Percentiles rank a stretch among this genome's conserved stretches.
Conservation (phyloP, 768 basidiomycete genomes). For the Hortiboletus campestris region DNA sequence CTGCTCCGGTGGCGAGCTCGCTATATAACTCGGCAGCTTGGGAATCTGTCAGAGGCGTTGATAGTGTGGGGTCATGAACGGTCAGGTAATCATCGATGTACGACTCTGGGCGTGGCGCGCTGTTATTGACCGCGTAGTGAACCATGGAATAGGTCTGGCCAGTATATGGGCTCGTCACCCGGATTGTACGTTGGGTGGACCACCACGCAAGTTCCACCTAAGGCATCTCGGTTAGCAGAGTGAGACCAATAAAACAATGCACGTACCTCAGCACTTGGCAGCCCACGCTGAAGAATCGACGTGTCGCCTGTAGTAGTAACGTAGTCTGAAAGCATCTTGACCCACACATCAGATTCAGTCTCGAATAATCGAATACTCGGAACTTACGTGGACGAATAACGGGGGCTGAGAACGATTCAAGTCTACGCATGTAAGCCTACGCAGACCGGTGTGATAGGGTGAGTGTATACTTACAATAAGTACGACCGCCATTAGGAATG, state of each 20-base stretch:
- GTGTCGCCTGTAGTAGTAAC: conserved; percentile 69
- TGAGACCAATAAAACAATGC: background rate
- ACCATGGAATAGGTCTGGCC: conserved; percentile 63
- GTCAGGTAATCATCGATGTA: conserved; percentile 77
- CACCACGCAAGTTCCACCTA: conserved; percentile 86
- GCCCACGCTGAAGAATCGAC: conserved; percentile 69
- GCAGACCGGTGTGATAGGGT: background rate
- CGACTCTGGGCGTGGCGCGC: conserved; percentile 86
- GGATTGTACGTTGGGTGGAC: conserved; percentile 66
- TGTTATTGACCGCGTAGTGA: conserved; percentile 77
- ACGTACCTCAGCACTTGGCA: conserved; percentile 79
- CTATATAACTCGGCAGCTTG: conserved; percentile 69
- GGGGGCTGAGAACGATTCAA: conserved; percentile 92
- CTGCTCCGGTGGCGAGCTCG: conserved; percentile 86
- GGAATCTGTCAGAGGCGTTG: conserved; percentile 56
- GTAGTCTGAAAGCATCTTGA: conserved; percentile 87
- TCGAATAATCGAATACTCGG: background rate
- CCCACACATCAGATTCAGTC: background rate
- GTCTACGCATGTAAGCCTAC: conserved; percentile 41
- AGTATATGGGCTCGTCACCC: conserved; percentile 69
- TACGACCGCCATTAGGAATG: conserved; percentile 91
- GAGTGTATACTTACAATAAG: conserved; percentile 60
- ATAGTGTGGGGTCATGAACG: conserved; percentile 60
- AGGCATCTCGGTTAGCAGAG: background rate
- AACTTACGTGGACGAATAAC: conserved; percentile 71